Evolutionary conservation across 2,329 filamentous ascomycete species (phyloP), one percentile per base, ranked within the genome.

Genomic region (Diaporthe helianthi): DNA sequence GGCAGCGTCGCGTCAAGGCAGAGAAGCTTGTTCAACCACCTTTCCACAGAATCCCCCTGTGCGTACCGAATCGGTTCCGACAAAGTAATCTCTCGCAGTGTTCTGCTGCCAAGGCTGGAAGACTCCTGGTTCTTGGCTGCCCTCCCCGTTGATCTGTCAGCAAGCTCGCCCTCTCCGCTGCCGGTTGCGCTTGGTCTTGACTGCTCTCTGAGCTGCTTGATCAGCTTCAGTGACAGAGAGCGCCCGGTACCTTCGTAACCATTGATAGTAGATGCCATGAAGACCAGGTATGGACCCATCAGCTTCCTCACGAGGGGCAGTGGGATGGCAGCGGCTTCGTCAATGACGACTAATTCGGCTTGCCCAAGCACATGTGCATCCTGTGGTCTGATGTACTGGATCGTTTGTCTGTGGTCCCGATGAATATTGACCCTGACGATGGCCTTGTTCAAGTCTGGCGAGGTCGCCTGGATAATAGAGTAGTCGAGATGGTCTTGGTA

Each of bases 201-300:
- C 78, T 99, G 94, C 76, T 99, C 95, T 69, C 96, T 91, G 29
- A 99, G 88, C 80, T 99, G 95, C 79, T 98, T 97, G 73, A 99
- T 98, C 73, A 99, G 86, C 82, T 99, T 99, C 66, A 99, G 84
- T 0, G 96, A 98, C 7, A 99, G 86, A 1, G 96, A 98, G 69
- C 96, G 90, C 49, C 96, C 96, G 8, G 96, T 99, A 68, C 96
- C 96, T 83, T 99, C 96, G 78, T 99, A 99, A 69, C 96, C 96
- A 78, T 98, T 98, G 82, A 99, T 98, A 1, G 96, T 99, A 0
- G 96, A 99, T 0, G 97, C 94, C 96, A 99, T 98, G 81, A 99
- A 99, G 10, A 98, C 94, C 46, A 99, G 85, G 80, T 99, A 99
- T 17, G 95, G 95, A 0, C 96, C 96, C 89, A 99, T 94, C 49